Conservation (phyloP, 1,139 yeast species). For the Geotrichum bryndzae region DNA sequence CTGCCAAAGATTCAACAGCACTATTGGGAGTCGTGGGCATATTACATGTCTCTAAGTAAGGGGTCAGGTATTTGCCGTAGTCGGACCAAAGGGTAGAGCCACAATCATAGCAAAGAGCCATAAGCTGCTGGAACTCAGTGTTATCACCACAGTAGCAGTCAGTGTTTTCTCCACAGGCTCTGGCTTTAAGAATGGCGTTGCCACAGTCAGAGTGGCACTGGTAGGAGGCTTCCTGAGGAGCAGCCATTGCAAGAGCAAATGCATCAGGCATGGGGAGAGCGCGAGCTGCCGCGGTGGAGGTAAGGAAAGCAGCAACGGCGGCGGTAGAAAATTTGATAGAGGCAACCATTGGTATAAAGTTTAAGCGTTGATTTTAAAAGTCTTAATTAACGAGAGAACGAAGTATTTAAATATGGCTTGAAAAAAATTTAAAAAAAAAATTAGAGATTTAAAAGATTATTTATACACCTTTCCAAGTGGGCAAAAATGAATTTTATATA, state of each 20-base stretch:
- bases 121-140: slow-evolving; percentile 6
- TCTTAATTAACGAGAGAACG: not conserved
- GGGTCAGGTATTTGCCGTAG: slow-evolving; percentile 12
- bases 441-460: not conserved
- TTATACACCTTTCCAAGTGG: not conserved
- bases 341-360: not conserved
- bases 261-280: slow-evolving; percentile 17
- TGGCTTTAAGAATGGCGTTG: slow-evolving; percentile 14
- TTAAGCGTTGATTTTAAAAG: not conserved
- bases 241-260: slow-evolving; percentile 15
- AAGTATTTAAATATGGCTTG: not conserved
- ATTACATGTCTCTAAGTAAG: not conserved
- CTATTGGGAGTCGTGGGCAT: slow-evolving; percentile 6
- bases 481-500: not conserved
- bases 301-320: not conserved
- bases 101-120: slow-evolving; percentile 12
- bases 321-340: not conserved
- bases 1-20: not conserved
- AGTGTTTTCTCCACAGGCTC: slow-evolving; percentile 11
- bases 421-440: not conserved
- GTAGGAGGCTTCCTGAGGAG: slow-evolving; percentile 13
- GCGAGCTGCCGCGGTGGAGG: not conserved
- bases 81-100: slow-evolving; percentile 15
- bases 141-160: slow-evolving; percentile 11
- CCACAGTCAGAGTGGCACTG: slow-evolving; percentile 17